Evolutionary conservation across 148 eudicot genomes (phyloP).

Genomic region (Rhododendron williamsianum): DNA sequence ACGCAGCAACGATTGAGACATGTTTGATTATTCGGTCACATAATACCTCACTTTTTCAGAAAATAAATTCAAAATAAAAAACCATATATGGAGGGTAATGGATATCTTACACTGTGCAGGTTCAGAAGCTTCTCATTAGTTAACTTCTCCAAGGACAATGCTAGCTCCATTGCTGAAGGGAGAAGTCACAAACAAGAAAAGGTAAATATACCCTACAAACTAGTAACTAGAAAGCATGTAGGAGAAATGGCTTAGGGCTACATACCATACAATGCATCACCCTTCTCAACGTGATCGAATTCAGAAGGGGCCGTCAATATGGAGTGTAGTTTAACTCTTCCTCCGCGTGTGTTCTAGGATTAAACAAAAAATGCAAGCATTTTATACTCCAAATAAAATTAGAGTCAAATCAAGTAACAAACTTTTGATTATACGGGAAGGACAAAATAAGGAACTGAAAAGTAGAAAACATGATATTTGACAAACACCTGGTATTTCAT

Average conservation of each 20-base stretch:
- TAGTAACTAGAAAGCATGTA: background rate
- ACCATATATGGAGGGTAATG: background rate
- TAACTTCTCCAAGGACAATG: conserved; percentile 81
- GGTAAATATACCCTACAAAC: background rate
- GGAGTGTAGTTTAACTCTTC: conserved; percentile 59
- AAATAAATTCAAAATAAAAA: background rate
- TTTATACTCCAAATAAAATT: background rate
- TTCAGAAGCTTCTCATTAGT: conserved; percentile 63
- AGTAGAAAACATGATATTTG: background rate
- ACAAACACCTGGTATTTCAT: conserved; percentile 73
- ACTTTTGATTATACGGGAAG: too few species aligned
- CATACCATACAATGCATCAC: conserved; percentile 77
- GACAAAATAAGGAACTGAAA: background rate
- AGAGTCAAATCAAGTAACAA: background rate
- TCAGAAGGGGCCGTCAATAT: conserved; percentile 57
- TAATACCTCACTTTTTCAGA: background rate
- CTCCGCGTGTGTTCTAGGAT: conserved; percentile 71
- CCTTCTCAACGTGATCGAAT: conserved; percentile 67
- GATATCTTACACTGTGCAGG: conserved; percentile 46
- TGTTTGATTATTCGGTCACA: background rate
- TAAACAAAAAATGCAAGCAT: background rate
- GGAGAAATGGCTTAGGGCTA: background rate
- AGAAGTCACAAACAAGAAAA: background rate
- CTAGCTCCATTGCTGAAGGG: conserved; percentile 79
- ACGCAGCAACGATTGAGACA: background rate